These are phyloP conservation scores for Rubroshorea leprosula DNA, from an alignment of 345 rosid species.

Conservation along the genomic window DNA sequence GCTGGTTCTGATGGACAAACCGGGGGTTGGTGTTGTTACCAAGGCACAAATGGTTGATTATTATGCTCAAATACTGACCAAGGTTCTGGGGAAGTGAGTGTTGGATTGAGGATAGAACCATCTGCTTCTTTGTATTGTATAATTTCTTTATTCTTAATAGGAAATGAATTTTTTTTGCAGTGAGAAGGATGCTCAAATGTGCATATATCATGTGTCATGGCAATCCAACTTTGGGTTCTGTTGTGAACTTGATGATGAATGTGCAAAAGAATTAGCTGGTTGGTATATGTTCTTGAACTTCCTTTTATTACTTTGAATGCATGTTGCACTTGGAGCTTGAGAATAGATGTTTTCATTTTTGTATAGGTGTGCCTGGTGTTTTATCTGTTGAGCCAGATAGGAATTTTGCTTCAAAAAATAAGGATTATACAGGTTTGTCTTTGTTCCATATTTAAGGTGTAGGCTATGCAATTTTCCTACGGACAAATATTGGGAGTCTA, in stretches of 20 bases:
- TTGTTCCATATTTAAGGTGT: not conserved
- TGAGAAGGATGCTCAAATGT: conserved; percentile 87
- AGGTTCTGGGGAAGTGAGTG: conserved; percentile 73
- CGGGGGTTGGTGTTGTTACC: conserved; percentile 70
- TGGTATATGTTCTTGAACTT: conserved; percentile 14
- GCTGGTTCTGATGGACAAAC: conserved; percentile 68
- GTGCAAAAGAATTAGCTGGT: conserved; percentile 71
- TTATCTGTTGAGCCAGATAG: conserved; percentile 69
- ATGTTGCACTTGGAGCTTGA: conserved; percentile 14
- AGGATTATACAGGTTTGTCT: conserved; percentile 60
- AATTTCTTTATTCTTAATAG: not conserved
- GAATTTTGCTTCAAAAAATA: conserved; percentile 52
- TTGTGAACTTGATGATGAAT: conserved; percentile 74
- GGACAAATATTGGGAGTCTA: too few relatives aligned
- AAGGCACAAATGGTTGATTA: conserved; percentile 95
- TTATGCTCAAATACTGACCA: conserved; percentile 58
- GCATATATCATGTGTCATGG: conserved; percentile 89
- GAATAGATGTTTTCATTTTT: conserved; percentile 4
- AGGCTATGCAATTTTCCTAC: not conserved
- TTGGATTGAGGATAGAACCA: not conserved
- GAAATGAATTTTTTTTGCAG: conserved; percentile 31
- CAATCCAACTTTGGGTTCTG: conserved; percentile 67
- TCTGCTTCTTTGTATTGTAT: not conserved
- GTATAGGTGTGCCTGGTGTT: conserved; percentile 86
- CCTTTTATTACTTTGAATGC: conserved; percentile 12